Base-by-base conservation (phyloP, 2,329 filamentous ascomycete species). In the Emmonsiellopsis sp. region DNA sequence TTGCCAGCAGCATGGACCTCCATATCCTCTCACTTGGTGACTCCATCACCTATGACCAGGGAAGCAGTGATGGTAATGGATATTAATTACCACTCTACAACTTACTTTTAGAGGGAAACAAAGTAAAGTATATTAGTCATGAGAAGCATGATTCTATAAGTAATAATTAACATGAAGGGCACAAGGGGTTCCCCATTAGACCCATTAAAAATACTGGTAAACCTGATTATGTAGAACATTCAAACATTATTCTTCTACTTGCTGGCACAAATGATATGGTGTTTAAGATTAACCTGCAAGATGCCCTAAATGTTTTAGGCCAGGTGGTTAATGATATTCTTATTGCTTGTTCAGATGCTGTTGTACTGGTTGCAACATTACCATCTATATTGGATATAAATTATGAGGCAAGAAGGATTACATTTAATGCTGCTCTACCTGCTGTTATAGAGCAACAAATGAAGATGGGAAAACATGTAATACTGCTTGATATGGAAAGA, bases 281-380 rank as follows among this genome's bases (percentile, higher is more conserved):
- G 44, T 49, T 57, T 8, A 45, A 44, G 15, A 46, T 53, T 2
- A 57, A 59, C 9, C 45, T 59, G 13, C 59, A 63, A 11, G 55
- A 64, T 15, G 70, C 70, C 3, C 67, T 69, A 3, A 55, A 60
- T n/a, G 62, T 67, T n/a, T 57, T 73, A 2, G 63, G 62, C 2
- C 51, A 16, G 3, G 52, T 72, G 15, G 59, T 73, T 10, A 68
- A 71, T 53, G 55, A 62, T 10, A 57, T 73, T 4, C 49, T 67
- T 9, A 48, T 53, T 3, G 51, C 48, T 8, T 65, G 62, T 46
- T 65, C 67, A 0, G 64, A 67, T 48, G 62, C 68, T 5, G 64
- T 63, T 5, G 57, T 73, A 2, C 54, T 73, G 6, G 68, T 74
- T 37, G 69, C 70, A 5, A 62, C 68, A 52, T 64, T 73, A 13